Evolutionary conservation across 176 grass and related monocot genomes (phyloP).

Genomic region (Leersia perrieri): DNA sequence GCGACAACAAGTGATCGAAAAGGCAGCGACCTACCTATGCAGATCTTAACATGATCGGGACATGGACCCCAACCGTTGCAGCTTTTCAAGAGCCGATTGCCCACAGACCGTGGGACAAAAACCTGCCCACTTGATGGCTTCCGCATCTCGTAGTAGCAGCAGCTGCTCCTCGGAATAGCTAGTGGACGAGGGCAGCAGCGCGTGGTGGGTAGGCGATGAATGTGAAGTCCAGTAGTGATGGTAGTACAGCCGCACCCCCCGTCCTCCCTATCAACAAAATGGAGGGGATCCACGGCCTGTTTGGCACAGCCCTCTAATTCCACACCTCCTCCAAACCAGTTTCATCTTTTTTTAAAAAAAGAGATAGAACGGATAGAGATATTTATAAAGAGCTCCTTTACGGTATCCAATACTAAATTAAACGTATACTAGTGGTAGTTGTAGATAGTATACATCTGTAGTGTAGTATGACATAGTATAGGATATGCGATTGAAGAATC

Average conservation of each 20-base stretch:
- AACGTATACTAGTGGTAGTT: too few relatives aligned
- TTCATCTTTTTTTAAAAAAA: too few relatives aligned
- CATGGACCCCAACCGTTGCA: background rate
- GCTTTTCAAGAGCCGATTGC: conserved; percentile 4
- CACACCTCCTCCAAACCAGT: too few relatives aligned
- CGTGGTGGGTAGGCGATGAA: background rate
- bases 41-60: conserved; percentile 20
- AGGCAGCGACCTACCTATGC: background rate
- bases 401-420: too few relatives aligned
- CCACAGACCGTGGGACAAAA: background rate
- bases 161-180: background rate
- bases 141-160: background rate
- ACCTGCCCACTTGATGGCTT: conserved; percentile 1
- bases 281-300: too few relatives aligned
- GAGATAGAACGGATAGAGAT: too few relatives aligned
- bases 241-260: background rate
- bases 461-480: too few relatives aligned
- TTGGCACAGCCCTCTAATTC: too few relatives aligned
- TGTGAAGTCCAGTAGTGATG: background rate
- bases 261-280: background rate
- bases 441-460: too few relatives aligned
- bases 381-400: too few relatives aligned
- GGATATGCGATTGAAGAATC: too few relatives aligned
- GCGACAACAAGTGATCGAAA: background rate
- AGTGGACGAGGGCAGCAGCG: background rate